These are phyloP conservation scores for Jamesozyma gamospora DNA, from an alignment of 805 yeast species.

Conservation along the genomic window DNA sequence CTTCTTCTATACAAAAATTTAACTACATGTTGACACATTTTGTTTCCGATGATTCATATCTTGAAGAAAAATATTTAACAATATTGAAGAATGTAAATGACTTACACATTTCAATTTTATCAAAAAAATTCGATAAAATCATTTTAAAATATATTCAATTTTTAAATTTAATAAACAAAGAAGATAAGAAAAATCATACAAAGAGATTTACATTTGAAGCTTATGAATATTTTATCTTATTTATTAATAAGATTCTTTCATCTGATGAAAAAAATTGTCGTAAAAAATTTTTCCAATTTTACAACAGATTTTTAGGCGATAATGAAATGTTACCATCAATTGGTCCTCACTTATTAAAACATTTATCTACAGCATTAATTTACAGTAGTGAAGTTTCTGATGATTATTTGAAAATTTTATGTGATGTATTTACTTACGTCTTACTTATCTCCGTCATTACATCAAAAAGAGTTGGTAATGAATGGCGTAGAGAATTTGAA, in stretches of 20 bases:
- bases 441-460: conserved; percentile 34
- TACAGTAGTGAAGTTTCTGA: conserved; percentile 49
- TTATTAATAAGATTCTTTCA: not conserved
- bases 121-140: conserved; percentile 38
- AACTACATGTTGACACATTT: conserved; percentile 34
- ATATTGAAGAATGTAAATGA: conserved; percentile 46
- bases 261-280: conserved; percentile 51
- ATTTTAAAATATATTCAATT: conserved; percentile 33
- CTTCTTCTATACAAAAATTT: conserved; percentile 42
- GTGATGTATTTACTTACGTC: conserved; percentile 41
- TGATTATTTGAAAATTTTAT: conserved; percentile 33
- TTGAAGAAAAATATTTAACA: conserved; percentile 39
- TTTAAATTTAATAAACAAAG: conserved; percentile 18
- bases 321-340: conserved; percentile 34
- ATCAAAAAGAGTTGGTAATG: conserved; percentile 13
- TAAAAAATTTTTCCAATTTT: conserved; percentile 44
- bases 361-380: conserved; percentile 38
- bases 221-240: conserved; percentile 14
- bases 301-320: conserved; percentile 21
- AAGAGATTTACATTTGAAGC: conserved; percentile 26
- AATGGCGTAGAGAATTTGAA: conserved; percentile 19
- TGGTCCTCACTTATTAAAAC: conserved; percentile 41
- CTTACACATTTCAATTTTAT: conserved; percentile 45
- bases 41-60: conserved; percentile 8
- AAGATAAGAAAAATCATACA: conserved; percentile 10